phyloP scores from a whole-genome alignment of 306 rosid genomes.

The Fragaria nilgerrensis region DNA sequence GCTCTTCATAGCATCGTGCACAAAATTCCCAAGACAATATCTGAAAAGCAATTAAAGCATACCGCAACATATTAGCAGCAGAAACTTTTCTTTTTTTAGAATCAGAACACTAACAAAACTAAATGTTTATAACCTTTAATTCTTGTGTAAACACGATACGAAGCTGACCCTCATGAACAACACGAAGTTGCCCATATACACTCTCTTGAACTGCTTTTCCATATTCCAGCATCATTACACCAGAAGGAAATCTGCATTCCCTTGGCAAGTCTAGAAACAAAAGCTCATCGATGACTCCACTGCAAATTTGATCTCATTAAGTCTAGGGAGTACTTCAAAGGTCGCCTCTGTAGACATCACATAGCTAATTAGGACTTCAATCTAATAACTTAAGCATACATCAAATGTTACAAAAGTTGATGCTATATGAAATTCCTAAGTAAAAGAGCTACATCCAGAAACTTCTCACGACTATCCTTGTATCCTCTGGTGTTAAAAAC shows the following conservation, averaged over 20 bases:
- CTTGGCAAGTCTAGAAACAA: constrained; percentile 84
- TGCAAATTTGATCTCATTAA: constrained; percentile 88
- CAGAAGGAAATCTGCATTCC: constrained; percentile 70
- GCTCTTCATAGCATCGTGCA: constrained; percentile 94
- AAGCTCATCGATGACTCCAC: constrained; percentile 94
- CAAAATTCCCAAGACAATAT: constrained; percentile 94
- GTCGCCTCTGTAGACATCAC: constrained; percentile 76
- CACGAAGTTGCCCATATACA: constrained; percentile 94
- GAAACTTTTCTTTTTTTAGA: not conserved
- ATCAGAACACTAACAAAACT: constrained; percentile 9
- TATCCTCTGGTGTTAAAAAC: not conserved
- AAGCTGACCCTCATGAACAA: constrained; percentile 96
- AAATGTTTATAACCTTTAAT: constrained; percentile 54
- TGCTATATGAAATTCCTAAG: not conserved
- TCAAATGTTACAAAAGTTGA: not conserved
- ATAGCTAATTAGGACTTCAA: constrained; percentile 13
- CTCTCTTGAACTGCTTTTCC: constrained; percentile 94
- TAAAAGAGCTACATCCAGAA: not conserved
- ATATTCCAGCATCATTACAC: constrained; percentile 86
- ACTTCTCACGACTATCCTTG: not conserved
- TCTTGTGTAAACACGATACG: constrained; percentile 84
- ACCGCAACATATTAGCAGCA: constrained; percentile 12
- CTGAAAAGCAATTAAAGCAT: constrained; percentile 49
- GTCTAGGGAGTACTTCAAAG: constrained; percentile 92
- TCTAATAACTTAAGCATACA: not conserved